These are phyloP conservation scores for Blastobotrys capitulatus DNA, from an alignment of 1,139 yeast species.

Conservation along the genomic window DNA sequence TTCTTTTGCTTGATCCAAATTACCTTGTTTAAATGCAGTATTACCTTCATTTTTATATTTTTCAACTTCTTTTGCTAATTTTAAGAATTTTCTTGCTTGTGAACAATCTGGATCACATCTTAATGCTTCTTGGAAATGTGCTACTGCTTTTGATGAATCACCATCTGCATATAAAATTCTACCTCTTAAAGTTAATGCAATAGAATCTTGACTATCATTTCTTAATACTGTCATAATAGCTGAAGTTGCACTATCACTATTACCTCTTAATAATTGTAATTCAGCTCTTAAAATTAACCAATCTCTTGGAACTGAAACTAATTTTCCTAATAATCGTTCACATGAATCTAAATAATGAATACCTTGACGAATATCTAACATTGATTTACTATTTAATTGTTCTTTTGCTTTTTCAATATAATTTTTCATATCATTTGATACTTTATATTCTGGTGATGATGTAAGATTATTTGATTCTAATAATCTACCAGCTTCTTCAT, in stretches of 20 bases:
- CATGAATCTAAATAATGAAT: constrained; percentile 37
- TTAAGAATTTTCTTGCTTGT: constrained; percentile 32
- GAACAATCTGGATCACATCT: constrained; percentile 39
- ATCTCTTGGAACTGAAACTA: constrained; percentile 31
- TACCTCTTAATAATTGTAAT: constrained; percentile 29
- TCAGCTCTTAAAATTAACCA: constrained; percentile 36
- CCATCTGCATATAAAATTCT: constrained; percentile 35
- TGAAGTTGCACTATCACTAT: constrained; percentile 35
- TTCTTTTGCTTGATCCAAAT: constrained; percentile 53
- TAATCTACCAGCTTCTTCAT: constrained; percentile 31
- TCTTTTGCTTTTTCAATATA: constrained; percentile 31
- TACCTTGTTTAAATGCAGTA: constrained; percentile 50
- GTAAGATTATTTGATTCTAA: constrained; percentile 19
- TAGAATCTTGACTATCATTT: constrained; percentile 34
- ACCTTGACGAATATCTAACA: constrained; percentile 27
- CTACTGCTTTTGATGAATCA: constrained; percentile 35
- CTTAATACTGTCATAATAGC: constrained; percentile 35
- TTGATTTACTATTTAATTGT: constrained; percentile 21
- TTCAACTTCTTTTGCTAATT: constrained; percentile 37
- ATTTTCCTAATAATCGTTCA: constrained; percentile 33
- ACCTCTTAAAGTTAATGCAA: constrained; percentile 37
- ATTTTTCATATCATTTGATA: constrained; percentile 35
- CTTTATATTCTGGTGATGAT: constrained; percentile 29
- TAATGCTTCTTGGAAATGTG: constrained; percentile 38
- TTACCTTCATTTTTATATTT: constrained; percentile 51